Base-by-base conservation (phyloP, 78 protist genomes). In the Guillardia theta region DNA sequence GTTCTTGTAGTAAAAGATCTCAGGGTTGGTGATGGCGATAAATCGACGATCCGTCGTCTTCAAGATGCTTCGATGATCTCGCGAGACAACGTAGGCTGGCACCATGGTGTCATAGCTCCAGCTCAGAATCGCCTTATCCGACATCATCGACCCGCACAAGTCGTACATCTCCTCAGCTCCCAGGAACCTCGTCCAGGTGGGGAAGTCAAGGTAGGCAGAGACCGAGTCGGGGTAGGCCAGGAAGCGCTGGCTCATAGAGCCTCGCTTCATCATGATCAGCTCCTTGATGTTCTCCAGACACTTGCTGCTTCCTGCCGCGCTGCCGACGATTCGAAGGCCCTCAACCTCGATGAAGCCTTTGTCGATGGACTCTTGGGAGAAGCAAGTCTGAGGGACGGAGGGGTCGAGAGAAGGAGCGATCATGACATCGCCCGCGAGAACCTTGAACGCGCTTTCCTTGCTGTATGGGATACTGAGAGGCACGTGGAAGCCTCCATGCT, bases 281-380 rank as follows among this genome's bases (percentile, higher is more conserved):
- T 37, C 45, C 48, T 78, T 78, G 48, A 78, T 37, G 37, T 78
- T 78, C 48, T 78, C 43, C 48, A 78, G 33, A 6, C 87, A 70
- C 33, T 1, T 12, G 47, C 30, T 15, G n/a, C 47, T 43, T 21
- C 87, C 4, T 15, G 6, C 45, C 45, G 45, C 33, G 87, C 87
- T 78, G 48, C 90, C 90, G 24, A 78, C 90, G 12, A 78, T 78
- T 30, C 90, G 50, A 78, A 78, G 90, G 48, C 90, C 90, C 48
- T 37, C 50, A 18, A 21, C 50, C 21, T 78, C 90, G 43, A 78
- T 48, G 39, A 78, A 78, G 53, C 90, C 90, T 6, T 58, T 58
- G 39, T 58, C 27, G 70, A 58, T 24, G 70, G 2, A 9, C 39
- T 58, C 21, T 1, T 58, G 27, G 70, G 39, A 27, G 70, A 58